Conservation (phyloP, 768 basidiomycete species). For the Gymnopilus junonius region DNA sequence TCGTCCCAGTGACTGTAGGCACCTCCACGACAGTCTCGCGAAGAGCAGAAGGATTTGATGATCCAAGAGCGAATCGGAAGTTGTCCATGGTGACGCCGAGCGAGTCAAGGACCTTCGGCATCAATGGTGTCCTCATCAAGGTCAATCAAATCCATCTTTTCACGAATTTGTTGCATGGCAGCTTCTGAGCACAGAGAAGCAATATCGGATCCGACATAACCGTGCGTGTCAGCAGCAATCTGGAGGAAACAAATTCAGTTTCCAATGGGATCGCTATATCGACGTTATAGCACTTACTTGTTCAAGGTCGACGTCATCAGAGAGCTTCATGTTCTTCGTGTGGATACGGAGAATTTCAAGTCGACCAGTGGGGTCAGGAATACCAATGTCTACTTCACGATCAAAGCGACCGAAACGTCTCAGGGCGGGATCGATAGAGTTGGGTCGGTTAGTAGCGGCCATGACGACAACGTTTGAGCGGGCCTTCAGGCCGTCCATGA, state of each 20-base stretch:
- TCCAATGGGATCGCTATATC: not conserved
- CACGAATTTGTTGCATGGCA: slow-evolving; percentile 99
- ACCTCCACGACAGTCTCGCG: slow-evolving; percentile 99
- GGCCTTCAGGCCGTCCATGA: slow-evolving; percentile 99
- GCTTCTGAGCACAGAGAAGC: slow-evolving; percentile 98
- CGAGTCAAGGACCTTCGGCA: slow-evolving; percentile 97
- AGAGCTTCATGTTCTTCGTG: slow-evolving; percentile 99
- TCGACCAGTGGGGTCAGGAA: slow-evolving; percentile 98
- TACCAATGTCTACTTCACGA: slow-evolving; percentile 99
- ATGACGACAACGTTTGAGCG: slow-evolving; percentile 99
- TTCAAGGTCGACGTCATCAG: slow-evolving; percentile 96
- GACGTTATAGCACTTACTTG: slow-evolving; percentile 52
- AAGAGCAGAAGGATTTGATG: slow-evolving; percentile 96
- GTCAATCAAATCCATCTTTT: slow-evolving; percentile 99
- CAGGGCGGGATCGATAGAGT: slow-evolving; percentile 98
- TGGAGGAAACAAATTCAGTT: slow-evolving; percentile 29
- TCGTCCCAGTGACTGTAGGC: slow-evolving; percentile 99
- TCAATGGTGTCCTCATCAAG: slow-evolving; percentile 98
- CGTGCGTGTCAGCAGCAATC: slow-evolving; percentile 99
- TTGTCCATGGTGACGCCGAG: slow-evolving; percentile 99
- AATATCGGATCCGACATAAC: slow-evolving; percentile 98
- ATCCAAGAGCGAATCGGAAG: slow-evolving; percentile 98
- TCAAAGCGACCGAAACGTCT: slow-evolving; percentile 99
- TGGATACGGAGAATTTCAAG: slow-evolving; percentile 98
- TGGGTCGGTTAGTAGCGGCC: slow-evolving; percentile 98